Percentiles rank a stretch among this genome's conserved stretches.
Evolutionary conservation across 2,329 filamentous ascomycete species (phyloP).

Genomic region (Colletotrichum australisinense): DNA sequence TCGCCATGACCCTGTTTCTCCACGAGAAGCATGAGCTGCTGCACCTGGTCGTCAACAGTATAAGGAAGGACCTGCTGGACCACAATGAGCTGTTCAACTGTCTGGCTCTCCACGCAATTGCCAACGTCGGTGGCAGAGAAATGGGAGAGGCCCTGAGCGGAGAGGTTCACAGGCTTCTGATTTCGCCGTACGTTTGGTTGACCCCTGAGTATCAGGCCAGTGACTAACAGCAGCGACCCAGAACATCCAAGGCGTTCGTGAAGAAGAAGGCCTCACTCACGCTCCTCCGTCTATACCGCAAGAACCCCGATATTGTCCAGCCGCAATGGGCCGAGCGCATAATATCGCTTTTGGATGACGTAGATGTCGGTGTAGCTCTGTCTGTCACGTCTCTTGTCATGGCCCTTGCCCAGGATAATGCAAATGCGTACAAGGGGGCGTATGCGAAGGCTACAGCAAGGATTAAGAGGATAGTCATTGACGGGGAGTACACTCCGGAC

Average conservation of each 20-base stretch:
- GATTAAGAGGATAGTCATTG: conserved; percentile 89
- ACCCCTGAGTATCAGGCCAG: background rate
- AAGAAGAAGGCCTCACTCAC: conserved; percentile 99
- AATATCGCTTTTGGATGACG: conserved; percentile 98
- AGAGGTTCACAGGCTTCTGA: conserved; percentile 93
- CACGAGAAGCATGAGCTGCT: conserved; percentile 97
- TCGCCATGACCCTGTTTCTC: conserved; percentile 96
- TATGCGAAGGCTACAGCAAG: conserved; percentile 94
- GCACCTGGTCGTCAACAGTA: conserved; percentile 97
- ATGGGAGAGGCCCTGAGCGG: conserved; percentile 94
- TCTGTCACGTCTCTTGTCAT: conserved; percentile 97
- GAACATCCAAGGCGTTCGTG: conserved; percentile 90
- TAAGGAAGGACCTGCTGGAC: conserved; percentile 93
- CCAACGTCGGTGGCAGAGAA: conserved; percentile 95
- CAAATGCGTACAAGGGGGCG: conserved; percentile 93
- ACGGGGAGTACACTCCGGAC: conserved; percentile 88
- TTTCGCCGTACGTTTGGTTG: conserved; percentile 80
- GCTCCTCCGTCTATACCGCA: conserved; percentile 91
- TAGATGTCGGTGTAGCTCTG: conserved; percentile 91
- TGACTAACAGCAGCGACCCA: conserved; percentile 35
- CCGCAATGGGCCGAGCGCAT: conserved; percentile 98
- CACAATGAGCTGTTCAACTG: conserved; percentile 99
- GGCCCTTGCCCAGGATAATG: conserved; percentile 91
- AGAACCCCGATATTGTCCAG: conserved; percentile 92
- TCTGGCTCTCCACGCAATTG: conserved; percentile 94